These are phyloP conservation scores for Volvox africanus DNA, from an alignment of 139 green algal species.

Conservation along the genomic window DNA sequence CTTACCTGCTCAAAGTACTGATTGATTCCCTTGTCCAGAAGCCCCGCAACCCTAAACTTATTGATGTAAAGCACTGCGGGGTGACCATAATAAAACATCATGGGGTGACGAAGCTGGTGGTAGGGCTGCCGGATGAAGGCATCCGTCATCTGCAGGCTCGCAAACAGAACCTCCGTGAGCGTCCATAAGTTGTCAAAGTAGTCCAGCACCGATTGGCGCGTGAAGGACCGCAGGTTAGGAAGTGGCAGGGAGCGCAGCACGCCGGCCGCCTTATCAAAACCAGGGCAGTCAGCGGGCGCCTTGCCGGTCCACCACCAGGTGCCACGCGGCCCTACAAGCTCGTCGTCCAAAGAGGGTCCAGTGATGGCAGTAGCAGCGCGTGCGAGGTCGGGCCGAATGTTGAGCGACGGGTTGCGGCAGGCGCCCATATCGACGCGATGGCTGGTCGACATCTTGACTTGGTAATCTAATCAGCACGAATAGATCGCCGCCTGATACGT, in stretches of 20 bases:
- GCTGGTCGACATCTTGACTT: neutral
- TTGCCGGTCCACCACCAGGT: constrained; percentile 72
- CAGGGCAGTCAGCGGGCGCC: constrained; percentile 50
- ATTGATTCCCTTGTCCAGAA: constrained; percentile 76
- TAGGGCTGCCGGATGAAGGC: constrained; percentile 82
- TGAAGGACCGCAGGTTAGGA: constrained; percentile 66
- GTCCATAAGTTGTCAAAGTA: constrained; percentile 88
- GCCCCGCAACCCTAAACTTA: constrained; percentile 86
- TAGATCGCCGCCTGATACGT: too few species aligned
- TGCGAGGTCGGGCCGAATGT: constrained; percentile 50
- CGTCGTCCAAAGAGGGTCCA: constrained; percentile 42
- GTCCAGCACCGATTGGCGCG: constrained; percentile 73
- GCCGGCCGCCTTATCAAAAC: constrained; percentile 61
- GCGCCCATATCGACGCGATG: constrained; percentile 35
- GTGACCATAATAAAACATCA: constrained; percentile 91
- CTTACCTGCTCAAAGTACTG: constrained; percentile 67
- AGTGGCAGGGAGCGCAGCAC: constrained; percentile 71
- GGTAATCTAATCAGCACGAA: too few species aligned
- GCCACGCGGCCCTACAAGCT: constrained; percentile 57
- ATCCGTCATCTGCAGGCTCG: constrained; percentile 68
- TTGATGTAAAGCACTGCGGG: constrained; percentile 85
- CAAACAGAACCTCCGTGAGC: constrained; percentile 73
- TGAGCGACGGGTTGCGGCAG: constrained; percentile 63
- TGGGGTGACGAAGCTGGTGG: constrained; percentile 87
- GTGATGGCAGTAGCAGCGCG: constrained; percentile 41